These are phyloP conservation scores for Tuber borchii DNA, from an alignment of 495 filamentous ascomycete genomes.

Conservation along the genomic window DNA sequence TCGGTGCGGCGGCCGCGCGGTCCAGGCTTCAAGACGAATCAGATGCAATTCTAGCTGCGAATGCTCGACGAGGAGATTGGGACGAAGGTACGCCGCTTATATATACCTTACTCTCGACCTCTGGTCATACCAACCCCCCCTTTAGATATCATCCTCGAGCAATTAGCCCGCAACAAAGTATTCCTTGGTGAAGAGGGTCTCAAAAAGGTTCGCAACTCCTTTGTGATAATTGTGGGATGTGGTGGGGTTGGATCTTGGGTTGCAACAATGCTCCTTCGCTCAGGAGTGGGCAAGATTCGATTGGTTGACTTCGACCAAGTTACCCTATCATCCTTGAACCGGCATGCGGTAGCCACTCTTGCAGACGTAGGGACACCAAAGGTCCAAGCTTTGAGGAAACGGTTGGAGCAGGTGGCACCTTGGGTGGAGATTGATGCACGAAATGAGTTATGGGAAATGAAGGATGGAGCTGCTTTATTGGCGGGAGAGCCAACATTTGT, in stretches of 20 bases:
- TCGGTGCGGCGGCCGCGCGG: slow-evolving; percentile 57
- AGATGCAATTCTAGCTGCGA: slow-evolving; percentile 68
- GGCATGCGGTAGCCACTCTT: slow-evolving; percentile 88
- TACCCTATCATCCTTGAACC: slow-evolving; percentile 82
- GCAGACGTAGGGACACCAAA: slow-evolving; percentile 94
- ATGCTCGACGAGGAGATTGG: slow-evolving; percentile 81
- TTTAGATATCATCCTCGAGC: slow-evolving; percentile 85
- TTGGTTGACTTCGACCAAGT: slow-evolving; percentile 98
- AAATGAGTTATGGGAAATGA: slow-evolving; percentile 72
- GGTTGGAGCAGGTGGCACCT: slow-evolving; percentile 76
- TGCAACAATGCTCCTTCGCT: slow-evolving; percentile 75
- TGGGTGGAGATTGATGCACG: slow-evolving; percentile 86
- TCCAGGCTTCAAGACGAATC: slow-evolving; percentile 57
- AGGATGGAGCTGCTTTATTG: slow-evolving; percentile 59
- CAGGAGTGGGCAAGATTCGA: slow-evolving; percentile 76
- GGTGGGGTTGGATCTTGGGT: slow-evolving; percentile 94
- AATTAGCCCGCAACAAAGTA: slow-evolving; percentile 87
- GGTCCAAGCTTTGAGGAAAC: slow-evolving; percentile 69
- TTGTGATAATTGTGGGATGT: slow-evolving; percentile 83
- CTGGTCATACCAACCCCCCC: background rate
- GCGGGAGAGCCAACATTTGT: slow-evolving; percentile 71
- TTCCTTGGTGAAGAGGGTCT: slow-evolving; percentile 83
- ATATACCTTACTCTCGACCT: background rate
- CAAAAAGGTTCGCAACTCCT: slow-evolving; percentile 66
- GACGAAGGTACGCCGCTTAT: slow-evolving; percentile 59